Conservation (phyloP, 257 asterid genomes). For the Penstemon barbatus region DNA sequence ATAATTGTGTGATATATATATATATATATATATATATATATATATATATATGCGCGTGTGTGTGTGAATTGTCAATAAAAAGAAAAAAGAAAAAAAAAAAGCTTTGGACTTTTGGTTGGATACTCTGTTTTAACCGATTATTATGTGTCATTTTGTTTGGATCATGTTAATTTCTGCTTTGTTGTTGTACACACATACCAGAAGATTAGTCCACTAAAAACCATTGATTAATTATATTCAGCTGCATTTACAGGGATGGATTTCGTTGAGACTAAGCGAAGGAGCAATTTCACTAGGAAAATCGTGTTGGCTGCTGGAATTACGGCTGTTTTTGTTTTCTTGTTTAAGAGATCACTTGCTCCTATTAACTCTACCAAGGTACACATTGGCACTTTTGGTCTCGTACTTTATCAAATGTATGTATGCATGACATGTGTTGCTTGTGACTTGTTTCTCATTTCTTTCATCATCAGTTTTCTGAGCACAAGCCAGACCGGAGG, state of each 20-base stretch:
- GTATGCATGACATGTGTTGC: neutral
- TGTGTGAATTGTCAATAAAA: neutral
- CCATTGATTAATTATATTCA: too few species aligned
- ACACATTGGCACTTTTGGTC: neutral
- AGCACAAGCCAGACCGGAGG: constrained; percentile 74
- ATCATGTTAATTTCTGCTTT: neutral
- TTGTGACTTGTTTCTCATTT: neutral
- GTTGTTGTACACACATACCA: neutral
- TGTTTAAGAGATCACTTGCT: constrained; percentile 43
- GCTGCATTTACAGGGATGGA: constrained; percentile 50
- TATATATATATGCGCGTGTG: too few species aligned
- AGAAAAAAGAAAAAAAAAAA: constrained; percentile 14
- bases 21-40: too few species aligned
- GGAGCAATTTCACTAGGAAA: constrained; percentile 49
- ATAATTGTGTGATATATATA: constrained; percentile 7
- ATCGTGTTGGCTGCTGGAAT: constrained; percentile 59
- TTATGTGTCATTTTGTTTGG: constrained; percentile 18
- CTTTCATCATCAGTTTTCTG: constrained; percentile 54
- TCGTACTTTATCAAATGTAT: too few species aligned
- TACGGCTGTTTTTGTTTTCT: constrained; percentile 50
- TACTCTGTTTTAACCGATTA: constrained; percentile 15
- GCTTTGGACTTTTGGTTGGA: constrained; percentile 7
- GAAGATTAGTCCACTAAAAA: too few species aligned
- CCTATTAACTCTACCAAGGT: constrained; percentile 54
- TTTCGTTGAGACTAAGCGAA: constrained; percentile 51